Conservation (phyloP, 768 basidiomycete genomes). For the Pleurotus tuoliensis region DNA sequence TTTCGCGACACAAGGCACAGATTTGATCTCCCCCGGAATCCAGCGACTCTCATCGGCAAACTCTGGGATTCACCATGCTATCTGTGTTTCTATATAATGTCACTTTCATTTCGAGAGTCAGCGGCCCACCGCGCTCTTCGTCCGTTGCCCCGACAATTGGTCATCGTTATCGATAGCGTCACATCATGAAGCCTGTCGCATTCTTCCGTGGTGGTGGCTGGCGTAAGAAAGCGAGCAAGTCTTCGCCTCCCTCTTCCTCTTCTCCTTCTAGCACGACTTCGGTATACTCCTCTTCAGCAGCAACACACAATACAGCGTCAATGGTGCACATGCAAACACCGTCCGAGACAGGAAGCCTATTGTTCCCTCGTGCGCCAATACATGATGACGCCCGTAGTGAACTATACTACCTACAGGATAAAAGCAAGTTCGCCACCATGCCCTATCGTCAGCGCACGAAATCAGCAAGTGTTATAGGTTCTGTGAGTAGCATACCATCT, state of each 20-base stretch:
- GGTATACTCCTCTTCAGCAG: not conserved
- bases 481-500: not conserved
- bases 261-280: not conserved
- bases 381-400: no score
- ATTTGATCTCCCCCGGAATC: constrained; percentile 1
- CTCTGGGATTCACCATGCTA: not conserved
- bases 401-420: no score
- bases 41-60: constrained; percentile 3
- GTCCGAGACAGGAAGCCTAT: no score
- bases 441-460: not conserved
- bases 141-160: not conserved
- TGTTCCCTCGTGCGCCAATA: no score
- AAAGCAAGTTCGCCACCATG: no score
- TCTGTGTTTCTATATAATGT: not conserved
- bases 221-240: constrained; percentile 6
- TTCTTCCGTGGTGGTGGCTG: constrained; percentile 6
- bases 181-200: constrained; percentile 8
- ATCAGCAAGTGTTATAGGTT: not conserved
- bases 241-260: not conserved
- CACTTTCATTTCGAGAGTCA: constrained; percentile 6
- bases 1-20: constrained; percentile 4
- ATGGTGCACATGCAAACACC: not conserved
- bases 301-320: not conserved
- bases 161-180: not conserved
- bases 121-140: not conserved